These are phyloP conservation scores for Chaetomiaceae sp. DNA, from an alignment of 2,329 filamentous ascomycete genomes.

Conservation along the genomic window DNA sequence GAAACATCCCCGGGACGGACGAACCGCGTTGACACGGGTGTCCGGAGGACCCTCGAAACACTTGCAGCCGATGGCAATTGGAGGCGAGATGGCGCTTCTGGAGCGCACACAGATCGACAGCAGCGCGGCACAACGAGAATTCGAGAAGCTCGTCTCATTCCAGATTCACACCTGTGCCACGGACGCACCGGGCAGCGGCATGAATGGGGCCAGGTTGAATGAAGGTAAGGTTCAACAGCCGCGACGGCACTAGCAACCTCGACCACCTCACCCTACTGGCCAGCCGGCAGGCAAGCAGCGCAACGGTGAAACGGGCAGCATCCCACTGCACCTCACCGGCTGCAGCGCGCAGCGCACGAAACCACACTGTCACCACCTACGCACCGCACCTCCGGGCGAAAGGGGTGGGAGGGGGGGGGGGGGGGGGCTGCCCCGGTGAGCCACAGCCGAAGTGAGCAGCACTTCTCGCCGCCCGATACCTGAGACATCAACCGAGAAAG, in stretches of 20 bases:
- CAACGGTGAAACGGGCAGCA: neutral
- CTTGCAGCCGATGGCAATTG: conserved; percentile 1
- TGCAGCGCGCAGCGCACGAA: conserved; percentile 9
- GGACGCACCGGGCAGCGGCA: conserved; percentile 1
- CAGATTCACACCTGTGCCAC: neutral
- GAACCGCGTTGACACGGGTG: too few species aligned
- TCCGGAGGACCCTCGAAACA: conserved; percentile 2
- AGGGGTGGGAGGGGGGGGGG: too few species aligned
- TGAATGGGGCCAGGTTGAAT: neutral
- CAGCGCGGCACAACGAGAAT: conserved; percentile 1
- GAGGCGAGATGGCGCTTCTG: neutral
- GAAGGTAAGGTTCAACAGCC: neutral
- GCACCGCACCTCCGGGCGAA: too few species aligned
- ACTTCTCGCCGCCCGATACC: neutral
- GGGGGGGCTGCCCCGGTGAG: conserved; percentile 9
- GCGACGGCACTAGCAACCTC: neutral
- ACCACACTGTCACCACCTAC: neutral
- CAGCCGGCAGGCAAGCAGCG: neutral
- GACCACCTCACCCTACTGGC: neutral
- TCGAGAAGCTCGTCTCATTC: too few species aligned
- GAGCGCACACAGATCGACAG: neutral
- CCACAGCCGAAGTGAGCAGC: neutral
- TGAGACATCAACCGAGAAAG: neutral
- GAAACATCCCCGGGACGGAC: too few species aligned
- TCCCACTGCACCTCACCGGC: conserved; percentile 8